These are phyloP conservation scores for Fusarium sp. DNA, from an alignment of 2,329 filamentous ascomycete species.

Conservation along the genomic window DNA sequence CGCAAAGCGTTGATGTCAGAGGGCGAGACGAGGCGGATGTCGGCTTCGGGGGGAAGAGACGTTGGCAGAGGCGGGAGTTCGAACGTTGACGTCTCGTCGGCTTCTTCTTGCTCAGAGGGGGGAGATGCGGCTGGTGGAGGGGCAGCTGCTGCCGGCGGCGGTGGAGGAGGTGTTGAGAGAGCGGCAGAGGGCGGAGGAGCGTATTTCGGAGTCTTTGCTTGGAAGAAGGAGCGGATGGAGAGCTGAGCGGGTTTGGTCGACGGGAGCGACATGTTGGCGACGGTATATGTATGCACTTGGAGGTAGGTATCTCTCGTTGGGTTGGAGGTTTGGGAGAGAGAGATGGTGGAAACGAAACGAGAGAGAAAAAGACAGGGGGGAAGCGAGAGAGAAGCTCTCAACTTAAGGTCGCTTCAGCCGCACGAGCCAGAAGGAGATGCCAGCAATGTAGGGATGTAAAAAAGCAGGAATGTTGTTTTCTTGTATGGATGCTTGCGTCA, in stretches of 20 bases:
- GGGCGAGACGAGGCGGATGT: slow-evolving; percentile 63
- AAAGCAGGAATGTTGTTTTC: background rate
- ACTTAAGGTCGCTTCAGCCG: slow-evolving; percentile 6
- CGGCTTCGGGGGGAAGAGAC: slow-evolving; percentile 60
- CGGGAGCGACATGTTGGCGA: slow-evolving; percentile 54
- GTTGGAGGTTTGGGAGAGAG: background rate
- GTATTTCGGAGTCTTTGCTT: slow-evolving; percentile 56
- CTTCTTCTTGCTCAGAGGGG: slow-evolving; percentile 14
- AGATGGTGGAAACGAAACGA: background rate
- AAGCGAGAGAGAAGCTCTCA: slow-evolving; percentile 2
- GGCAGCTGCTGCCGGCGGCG: slow-evolving; percentile 38
- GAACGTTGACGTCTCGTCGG: slow-evolving; percentile 15
- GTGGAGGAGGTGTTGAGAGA: slow-evolving; percentile 33
- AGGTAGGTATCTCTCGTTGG: background rate
- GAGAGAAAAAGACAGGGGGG: slow-evolving; percentile 1
- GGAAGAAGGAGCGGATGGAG: slow-evolving; percentile 74
- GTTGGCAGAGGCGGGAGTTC: slow-evolving; percentile 48
- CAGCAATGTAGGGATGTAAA: background rate
- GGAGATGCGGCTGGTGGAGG: slow-evolving; percentile 45
- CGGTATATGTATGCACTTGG: background rate
- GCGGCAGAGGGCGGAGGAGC: slow-evolving; percentile 48
- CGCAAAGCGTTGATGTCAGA: slow-evolving; percentile 69
- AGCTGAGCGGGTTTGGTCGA: slow-evolving; percentile 58
- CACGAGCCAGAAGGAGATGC: background rate
- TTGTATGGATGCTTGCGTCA: slow-evolving; percentile 20